Evolutionary conservation across 768 basidiomycete genomes (phyloP).

Genomic region (Calocera cornea): DNA sequence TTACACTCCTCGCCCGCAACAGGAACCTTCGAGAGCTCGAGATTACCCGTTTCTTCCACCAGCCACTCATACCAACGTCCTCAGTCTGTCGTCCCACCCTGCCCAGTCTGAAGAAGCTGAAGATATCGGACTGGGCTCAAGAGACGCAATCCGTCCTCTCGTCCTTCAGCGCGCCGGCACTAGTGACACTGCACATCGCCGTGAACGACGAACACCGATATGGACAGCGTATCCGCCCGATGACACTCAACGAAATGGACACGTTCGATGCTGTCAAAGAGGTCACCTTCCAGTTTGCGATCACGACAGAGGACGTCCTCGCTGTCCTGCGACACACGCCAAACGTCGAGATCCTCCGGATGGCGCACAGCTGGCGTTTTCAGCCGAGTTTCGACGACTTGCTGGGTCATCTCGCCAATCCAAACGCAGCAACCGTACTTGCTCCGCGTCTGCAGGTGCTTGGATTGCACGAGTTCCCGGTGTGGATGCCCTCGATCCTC

Average conservation of each 20-base stretch:
- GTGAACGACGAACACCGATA: constrained; percentile 3
- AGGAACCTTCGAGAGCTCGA: background rate
- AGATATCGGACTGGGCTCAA: background rate
- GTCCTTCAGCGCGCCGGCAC: background rate
- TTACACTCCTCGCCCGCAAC: background rate
- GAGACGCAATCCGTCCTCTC: background rate
- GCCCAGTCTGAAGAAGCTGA: background rate
- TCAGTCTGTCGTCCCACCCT: background rate
- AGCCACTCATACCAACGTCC: background rate
- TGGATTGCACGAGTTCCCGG: background rate
- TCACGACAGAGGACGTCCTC: background rate
- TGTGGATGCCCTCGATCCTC: background rate
- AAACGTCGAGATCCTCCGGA: background rate
- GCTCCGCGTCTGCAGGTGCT: background rate
- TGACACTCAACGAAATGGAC: background rate
- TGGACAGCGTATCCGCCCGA: background rate
- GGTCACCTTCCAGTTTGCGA: background rate
- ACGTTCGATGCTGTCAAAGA: background rate
- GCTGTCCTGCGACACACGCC: background rate
- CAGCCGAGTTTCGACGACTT: background rate
- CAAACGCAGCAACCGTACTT: background rate
- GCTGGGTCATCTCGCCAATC: background rate
- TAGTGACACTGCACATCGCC: background rate
- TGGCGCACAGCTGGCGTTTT: constrained; percentile 1
- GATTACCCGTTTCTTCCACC: constrained; percentile 1